Base-by-base conservation (phyloP, 179 eudicot genomes). In the Drosera spatulata region DNA sequence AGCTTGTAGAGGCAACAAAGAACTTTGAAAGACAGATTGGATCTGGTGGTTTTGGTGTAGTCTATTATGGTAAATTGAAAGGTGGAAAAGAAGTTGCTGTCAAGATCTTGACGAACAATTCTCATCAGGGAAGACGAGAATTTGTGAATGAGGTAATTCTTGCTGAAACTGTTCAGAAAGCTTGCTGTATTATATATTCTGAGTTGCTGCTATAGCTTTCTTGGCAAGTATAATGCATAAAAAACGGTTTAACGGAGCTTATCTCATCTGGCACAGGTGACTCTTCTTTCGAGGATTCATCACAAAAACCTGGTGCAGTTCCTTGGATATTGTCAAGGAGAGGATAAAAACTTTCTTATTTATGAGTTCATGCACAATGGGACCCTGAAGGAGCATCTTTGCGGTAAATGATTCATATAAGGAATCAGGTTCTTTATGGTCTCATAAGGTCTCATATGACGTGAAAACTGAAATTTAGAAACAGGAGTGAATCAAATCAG, bases 361-460 rank as follows among this genome's bases (percentile, higher is more conserved):
- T 91, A 91, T 51, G 98, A 91, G 72, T 91, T 88, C 80, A 82
- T 91, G 96, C 98, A 91, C 69, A 86, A 72, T 62, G 98, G 98
- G 66, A 91, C 96, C 50, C 98, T 91, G 15, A 91, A 91, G 70
- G 98, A 91, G 66, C 98, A 91, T 79, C 98, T 91, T 60, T 86
- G 88, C 60, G 93, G 98, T 91, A 73, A 65, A 53, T 66, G 8
- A 44, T 52, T 50, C 41, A 12, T 4, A 12, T 9, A 37, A 42
- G 6, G n/a, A n/a, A n/a, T n/a, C n/a, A n/a, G n/a, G n/a, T n/a
- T n/a, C n/a, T n/a, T n/a, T n/a, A n/a, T n/a, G n/a, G n/a, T n/a
- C n/a, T n/a, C n/a, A n/a, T n/a, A n/a, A n/a, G n/a, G n/a, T n/a
- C n/a, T n/a, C n/a, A n/a, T n/a, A n/a, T n/a, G n/a, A n/a, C n/a